These are phyloP conservation scores for Guyanaporus albipodus DNA, from an alignment of 768 basidiomycete species.

Conservation along the genomic window DNA sequence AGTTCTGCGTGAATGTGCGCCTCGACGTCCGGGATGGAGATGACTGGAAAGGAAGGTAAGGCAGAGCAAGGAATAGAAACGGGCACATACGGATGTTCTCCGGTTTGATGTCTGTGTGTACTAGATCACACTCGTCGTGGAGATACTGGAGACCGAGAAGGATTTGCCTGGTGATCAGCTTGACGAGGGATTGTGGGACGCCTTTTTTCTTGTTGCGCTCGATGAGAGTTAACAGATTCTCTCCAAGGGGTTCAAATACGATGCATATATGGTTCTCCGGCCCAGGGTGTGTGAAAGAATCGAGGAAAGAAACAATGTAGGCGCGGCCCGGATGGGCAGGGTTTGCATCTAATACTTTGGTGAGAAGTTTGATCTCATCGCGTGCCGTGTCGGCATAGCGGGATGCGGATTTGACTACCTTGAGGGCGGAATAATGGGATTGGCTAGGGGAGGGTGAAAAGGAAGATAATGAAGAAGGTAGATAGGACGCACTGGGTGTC, in stretches of 20 bases:
- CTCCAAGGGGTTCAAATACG: constrained; percentile 84
- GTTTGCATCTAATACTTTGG: constrained; percentile 66
- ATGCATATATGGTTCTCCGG: constrained; percentile 86
- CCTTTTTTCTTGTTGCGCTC: constrained; percentile 81
- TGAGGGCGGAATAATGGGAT: constrained; percentile 81
- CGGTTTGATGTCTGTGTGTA: constrained; percentile 93
- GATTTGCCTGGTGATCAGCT: constrained; percentile 81
- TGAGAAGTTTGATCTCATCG: constrained; percentile 92
- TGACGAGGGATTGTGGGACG: constrained; percentile 77
- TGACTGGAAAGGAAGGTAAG: constrained; percentile 45
- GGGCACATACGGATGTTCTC: constrained; percentile 84
- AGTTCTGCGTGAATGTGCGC: constrained; percentile 68
- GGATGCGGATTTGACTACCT: constrained; percentile 91
- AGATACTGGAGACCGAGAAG: constrained; percentile 88
- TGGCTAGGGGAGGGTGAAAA: constrained; percentile 42
- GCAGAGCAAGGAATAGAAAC: constrained; percentile 20
- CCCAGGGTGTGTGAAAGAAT: constrained; percentile 78
- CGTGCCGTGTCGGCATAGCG: constrained; percentile 95
- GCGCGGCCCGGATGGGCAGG: constrained; percentile 74
- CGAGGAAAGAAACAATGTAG: constrained; percentile 85
- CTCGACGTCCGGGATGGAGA: constrained; percentile 79
- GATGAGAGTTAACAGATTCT: constrained; percentile 69
- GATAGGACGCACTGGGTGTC: constrained; percentile 59
- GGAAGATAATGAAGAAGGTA: not conserved
- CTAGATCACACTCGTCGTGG: constrained; percentile 88